Percentiles rank a stretch among this genome's conserved stretches.
These are phyloP conservation scores for Drosera capensis DNA, from an alignment of 148 eudicot genomes.

Conservation along the genomic window DNA sequence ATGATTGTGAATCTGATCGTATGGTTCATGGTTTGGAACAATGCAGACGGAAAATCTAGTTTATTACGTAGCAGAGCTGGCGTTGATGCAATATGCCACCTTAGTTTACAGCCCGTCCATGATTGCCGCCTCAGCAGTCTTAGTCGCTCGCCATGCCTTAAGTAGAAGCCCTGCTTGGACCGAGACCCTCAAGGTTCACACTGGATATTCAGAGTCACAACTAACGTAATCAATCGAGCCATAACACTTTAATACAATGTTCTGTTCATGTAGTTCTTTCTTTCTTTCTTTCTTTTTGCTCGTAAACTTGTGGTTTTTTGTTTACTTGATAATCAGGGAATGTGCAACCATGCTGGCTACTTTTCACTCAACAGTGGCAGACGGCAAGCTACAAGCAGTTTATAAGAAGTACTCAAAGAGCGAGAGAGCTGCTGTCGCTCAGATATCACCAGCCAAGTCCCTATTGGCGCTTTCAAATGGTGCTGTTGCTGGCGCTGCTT, in stretches of 20 bases:
- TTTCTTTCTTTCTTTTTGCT: neutral
- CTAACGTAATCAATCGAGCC: slow-evolving; percentile 24
- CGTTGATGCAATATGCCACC: slow-evolving; percentile 44
- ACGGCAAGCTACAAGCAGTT: slow-evolving; percentile 36
- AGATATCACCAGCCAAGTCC: slow-evolving; percentile 30
- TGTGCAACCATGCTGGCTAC: slow-evolving; percentile 58
- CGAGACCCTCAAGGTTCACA: slow-evolving; percentile 53
- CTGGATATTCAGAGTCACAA: slow-evolving; percentile 56
- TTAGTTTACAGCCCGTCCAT: slow-evolving; percentile 42
- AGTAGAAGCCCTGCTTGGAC: slow-evolving; percentile 57
- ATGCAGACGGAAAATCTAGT: slow-evolving; percentile 56
- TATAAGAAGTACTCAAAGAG: slow-evolving; percentile 47
- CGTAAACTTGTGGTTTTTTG: neutral
- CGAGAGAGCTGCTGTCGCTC: slow-evolving; percentile 43
- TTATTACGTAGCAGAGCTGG: slow-evolving; percentile 63
- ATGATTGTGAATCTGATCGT: neutral
- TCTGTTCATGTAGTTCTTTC: neutral
- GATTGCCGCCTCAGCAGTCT: slow-evolving; percentile 88
- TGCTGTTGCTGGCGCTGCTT: too few relatives aligned
- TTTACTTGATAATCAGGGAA: slow-evolving; percentile 26
- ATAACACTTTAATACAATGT: too few relatives aligned
- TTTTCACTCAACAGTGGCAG: slow-evolving; percentile 39
- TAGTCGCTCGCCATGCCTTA: slow-evolving; percentile 56
- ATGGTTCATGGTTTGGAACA: neutral
- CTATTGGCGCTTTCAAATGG: too few relatives aligned